phyloP scores from a whole-genome alignment of 176 grass and related monocot genomes.

The Tillandsia fasciculata region DNA sequence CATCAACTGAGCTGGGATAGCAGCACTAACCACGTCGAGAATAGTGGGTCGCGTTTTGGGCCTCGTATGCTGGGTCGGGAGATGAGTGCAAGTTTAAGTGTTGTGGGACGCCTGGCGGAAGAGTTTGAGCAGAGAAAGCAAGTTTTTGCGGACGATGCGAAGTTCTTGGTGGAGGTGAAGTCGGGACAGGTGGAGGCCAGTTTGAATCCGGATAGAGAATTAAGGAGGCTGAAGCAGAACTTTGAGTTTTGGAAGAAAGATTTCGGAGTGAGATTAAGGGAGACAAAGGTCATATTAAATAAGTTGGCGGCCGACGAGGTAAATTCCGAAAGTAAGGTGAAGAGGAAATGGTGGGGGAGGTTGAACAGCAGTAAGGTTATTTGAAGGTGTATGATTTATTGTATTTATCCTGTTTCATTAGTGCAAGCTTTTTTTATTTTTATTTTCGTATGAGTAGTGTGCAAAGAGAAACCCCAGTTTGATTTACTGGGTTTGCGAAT shows the following conservation, averaged over 20 bases:
- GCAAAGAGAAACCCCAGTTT: too few relatives aligned
- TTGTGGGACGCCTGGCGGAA: constrained; percentile 45
- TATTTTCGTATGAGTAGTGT: too few relatives aligned
- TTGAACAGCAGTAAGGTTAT: constrained; percentile 64
- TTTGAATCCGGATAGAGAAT: constrained; percentile 79
- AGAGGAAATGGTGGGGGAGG: constrained; percentile 80
- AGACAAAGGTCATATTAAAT: constrained; percentile 80
- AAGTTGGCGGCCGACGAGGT: constrained; percentile 50
- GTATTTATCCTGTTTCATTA: too few relatives aligned
- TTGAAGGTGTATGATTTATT: constrained; percentile 36
- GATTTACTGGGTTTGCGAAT: too few relatives aligned
- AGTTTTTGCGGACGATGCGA: constrained; percentile 74
- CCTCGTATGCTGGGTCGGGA: constrained; percentile 31
- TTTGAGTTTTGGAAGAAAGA: constrained; percentile 92
- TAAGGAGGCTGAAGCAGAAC: constrained; percentile 63
- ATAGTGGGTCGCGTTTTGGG: constrained; percentile 34
- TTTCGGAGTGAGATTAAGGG: constrained; percentile 50
- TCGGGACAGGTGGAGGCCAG: constrained; percentile 60
- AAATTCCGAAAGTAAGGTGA: constrained; percentile 41
- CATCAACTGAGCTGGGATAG: constrained; percentile 57
- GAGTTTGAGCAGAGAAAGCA: constrained; percentile 76
- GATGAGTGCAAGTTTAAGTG: constrained; percentile 50
- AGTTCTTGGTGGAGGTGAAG: constrained; percentile 89
- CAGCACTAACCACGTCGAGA: constrained; percentile 27
- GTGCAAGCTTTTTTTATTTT: too few relatives aligned